Percentiles rank a stretch among this genome's conserved stretches.
These are phyloP conservation scores for Thermochaetoides thermophila DNA, from an alignment of 495 filamentous ascomycete genomes.

Conservation along the genomic window DNA sequence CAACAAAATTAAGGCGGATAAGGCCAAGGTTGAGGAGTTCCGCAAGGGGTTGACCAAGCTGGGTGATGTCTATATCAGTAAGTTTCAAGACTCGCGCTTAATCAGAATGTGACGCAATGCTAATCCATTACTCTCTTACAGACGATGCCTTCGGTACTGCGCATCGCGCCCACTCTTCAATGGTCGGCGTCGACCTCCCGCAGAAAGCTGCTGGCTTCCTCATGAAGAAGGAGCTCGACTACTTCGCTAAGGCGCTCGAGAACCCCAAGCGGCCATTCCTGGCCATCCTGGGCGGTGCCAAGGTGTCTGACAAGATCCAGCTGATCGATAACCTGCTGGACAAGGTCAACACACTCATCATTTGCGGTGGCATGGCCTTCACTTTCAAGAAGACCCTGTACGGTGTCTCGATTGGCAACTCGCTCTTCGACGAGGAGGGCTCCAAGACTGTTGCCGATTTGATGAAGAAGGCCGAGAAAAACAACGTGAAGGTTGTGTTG, in stretches of 20 bases:
- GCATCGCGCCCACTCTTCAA: slow-evolving; percentile 94
- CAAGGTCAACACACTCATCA: slow-evolving; percentile 92
- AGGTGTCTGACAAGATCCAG: slow-evolving; percentile 99
- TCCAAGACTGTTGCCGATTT: slow-evolving; percentile 82
- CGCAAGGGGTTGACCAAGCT: slow-evolving; percentile 87
- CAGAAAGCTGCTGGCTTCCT: slow-evolving; percentile 96
- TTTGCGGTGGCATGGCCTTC: slow-evolving; percentile 98
- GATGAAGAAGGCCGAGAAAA: slow-evolving; percentile 89
- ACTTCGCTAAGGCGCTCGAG: slow-evolving; percentile 96
- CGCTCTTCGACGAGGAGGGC: slow-evolving; percentile 86
- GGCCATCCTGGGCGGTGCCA: slow-evolving; percentile 93
- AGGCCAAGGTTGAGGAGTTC: slow-evolving; percentile 82
- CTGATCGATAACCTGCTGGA: slow-evolving; percentile 96
- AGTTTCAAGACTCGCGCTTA: slow-evolving; percentile 23
- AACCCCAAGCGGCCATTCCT: slow-evolving; percentile 89
- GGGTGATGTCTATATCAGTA: slow-evolving; percentile 94
- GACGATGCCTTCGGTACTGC: slow-evolving; percentile 98
- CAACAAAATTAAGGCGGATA: slow-evolving; percentile 96
- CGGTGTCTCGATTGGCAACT: slow-evolving; percentile 77
- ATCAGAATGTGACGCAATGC: too few relatives aligned
- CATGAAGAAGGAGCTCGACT: slow-evolving; percentile 99
- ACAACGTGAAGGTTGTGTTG: slow-evolving; percentile 86
- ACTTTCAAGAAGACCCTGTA: slow-evolving; percentile 99
- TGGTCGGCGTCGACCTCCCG: slow-evolving; percentile 91
- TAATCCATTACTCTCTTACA: slow-evolving; percentile 21